A percentile compares a stretch with the other conserved stretches of the same genome.
Conservation (phyloP, 192 early-diverging fungal species). For the Allomyces javanicus region DNA sequence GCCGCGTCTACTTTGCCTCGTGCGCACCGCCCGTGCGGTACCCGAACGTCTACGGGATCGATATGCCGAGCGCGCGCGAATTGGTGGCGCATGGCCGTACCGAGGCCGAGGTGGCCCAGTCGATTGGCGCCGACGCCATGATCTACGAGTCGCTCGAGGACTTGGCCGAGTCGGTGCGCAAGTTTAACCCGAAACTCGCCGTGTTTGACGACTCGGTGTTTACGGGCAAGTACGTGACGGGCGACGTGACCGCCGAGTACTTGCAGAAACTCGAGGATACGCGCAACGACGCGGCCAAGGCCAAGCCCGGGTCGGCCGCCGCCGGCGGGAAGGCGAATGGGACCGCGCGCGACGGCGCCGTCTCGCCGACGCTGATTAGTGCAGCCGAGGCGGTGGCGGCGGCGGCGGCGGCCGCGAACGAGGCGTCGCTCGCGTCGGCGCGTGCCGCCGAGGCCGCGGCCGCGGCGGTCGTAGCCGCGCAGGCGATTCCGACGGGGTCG, state of each 20-base stretch:
- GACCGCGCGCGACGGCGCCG: too few relatives aligned
- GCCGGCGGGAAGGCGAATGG: background rate
- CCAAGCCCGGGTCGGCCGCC: background rate
- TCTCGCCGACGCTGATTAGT: background rate
- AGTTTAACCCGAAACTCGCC: slow-evolving; percentile 65
- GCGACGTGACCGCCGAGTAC: slow-evolving; percentile 48
- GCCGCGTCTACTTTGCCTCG: slow-evolving; percentile 98
- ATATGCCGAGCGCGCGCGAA: slow-evolving; percentile 90
- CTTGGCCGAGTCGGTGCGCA: slow-evolving; percentile 58
- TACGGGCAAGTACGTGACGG: slow-evolving; percentile 82
- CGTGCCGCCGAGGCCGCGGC: background rate
- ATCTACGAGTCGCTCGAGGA: slow-evolving; percentile 84
- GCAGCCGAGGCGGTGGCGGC: background rate
- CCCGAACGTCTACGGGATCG: slow-evolving; percentile 99
- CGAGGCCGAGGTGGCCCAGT: slow-evolving; percentile 67
- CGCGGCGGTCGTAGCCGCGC: background rate
- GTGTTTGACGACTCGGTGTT: slow-evolving; percentile 94
- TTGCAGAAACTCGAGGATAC: slow-evolving; percentile 28
- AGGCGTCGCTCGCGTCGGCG: too few relatives aligned
- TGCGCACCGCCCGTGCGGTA: slow-evolving; percentile 88
- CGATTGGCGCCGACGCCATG: slow-evolving; percentile 84
- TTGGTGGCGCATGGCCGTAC: slow-evolving; percentile 63
- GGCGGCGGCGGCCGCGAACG: background rate
- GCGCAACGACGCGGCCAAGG: slow-evolving; percentile 26
- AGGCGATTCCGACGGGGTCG: background rate